Percentiles rank a stretch among this genome's conserved stretches.
Evolutionary conservation across 208 protist genomes (phyloP).

Genomic region (Trypanosoma platydactyli): DNA sequence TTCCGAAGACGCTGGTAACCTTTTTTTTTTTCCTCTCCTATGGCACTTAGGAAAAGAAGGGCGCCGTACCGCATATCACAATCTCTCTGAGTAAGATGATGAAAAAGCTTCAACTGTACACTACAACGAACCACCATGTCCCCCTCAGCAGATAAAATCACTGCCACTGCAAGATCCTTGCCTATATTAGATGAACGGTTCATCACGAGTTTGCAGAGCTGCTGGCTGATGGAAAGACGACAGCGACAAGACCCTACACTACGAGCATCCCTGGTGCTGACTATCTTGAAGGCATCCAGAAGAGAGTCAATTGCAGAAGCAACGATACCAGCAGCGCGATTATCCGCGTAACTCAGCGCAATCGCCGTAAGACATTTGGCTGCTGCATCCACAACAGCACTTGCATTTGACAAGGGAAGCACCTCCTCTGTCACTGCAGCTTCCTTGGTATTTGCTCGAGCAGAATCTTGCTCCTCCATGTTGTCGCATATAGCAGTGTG

Average conservation of each 20-base stretch:
- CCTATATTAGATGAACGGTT: constrained; percentile 45
- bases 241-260: constrained; percentile 21
- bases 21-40: constrained; percentile 56
- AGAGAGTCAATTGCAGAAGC: constrained; percentile 31
- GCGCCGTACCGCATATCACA: constrained; percentile 73
- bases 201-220: constrained; percentile 57
- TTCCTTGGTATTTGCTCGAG: neutral
- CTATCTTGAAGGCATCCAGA: constrained; percentile 38
- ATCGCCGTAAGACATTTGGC: constrained; percentile 55
- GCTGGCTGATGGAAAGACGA: constrained; percentile 56
- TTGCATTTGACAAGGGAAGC: constrained; percentile 9
- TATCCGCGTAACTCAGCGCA: constrained; percentile 29
- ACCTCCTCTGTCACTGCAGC: neutral
- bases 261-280: constrained; percentile 6
- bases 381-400: constrained; percentile 38
- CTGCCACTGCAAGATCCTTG: constrained; percentile 59
- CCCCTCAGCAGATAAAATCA: constrained; percentile 70
- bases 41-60: constrained; percentile 68
- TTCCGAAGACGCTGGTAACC: constrained; percentile 51
- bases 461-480: constrained; percentile 1
- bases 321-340: constrained; percentile 16
- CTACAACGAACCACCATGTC: constrained; percentile 47
- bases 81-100: constrained; percentile 27
- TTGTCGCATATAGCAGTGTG: constrained; percentile 13
- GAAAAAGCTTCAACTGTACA: constrained; percentile 58